Conservation (phyloP, 2,329 filamentous ascomycete genomes). For the Ophiobolus disseminans region DNA sequence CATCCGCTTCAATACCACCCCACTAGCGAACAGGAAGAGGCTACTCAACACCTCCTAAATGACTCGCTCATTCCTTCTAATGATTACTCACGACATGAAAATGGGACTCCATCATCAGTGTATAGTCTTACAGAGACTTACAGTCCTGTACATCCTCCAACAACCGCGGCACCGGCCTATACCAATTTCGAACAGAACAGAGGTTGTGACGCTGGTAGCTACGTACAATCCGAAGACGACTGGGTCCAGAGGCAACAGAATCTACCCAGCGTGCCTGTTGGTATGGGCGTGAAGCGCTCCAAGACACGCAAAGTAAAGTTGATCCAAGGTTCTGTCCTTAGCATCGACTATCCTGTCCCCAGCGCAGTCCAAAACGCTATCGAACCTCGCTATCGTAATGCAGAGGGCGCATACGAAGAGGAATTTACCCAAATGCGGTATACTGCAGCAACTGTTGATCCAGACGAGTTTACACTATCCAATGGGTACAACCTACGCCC, state of each 20-base stretch:
- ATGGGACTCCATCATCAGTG: constrained; percentile 49
- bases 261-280: too few species aligned
- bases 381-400: constrained; percentile 88
- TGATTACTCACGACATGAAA: too few species aligned
- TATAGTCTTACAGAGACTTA: constrained; percentile 61
- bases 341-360: constrained; percentile 95
- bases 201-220: constrained; percentile 51
- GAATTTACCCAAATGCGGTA: constrained; percentile 99
- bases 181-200: constrained; percentile 64
- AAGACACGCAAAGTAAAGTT: constrained; percentile 98
- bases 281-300: constrained; percentile 89
- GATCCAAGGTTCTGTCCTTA: constrained; percentile 93
- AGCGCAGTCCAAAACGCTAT: constrained; percentile 97
- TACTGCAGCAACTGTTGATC: constrained; percentile 97
- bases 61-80: too few species aligned
- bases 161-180: too few species aligned
- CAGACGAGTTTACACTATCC: constrained; percentile 97
- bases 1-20: too few species aligned
- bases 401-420: constrained; percentile 86
- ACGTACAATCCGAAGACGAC: background rate
- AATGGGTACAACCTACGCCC: constrained; percentile 98
- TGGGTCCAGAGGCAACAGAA: background rate
- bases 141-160: constrained; percentile 57
- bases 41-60: too few species aligned
- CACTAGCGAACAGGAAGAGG: too few species aligned